Evolutionary conservation across 192 early-diverging fungal species (phyloP), one percentile per base, ranked within the genome.

Genomic region (Umbelopsis isabellina): DNA sequence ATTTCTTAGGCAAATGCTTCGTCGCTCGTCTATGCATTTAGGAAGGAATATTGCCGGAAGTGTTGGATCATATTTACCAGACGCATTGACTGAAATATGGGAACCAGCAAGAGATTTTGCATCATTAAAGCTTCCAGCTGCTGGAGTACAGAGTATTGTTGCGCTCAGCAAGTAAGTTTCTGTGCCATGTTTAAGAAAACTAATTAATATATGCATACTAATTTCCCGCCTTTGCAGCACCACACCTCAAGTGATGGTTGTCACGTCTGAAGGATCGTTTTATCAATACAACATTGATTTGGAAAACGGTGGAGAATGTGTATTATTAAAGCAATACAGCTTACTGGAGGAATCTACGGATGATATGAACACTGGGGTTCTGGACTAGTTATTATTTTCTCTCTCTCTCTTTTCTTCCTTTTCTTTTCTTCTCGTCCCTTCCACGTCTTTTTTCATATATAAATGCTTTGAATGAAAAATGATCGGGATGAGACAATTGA

Each of bases 31-130:
- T 51, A 82, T 85, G 72, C 83, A 80, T 76, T 73, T 80, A 74
- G 86, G 79, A 72, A 87, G 86, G 68, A 89, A 87, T 70, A 58
- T 93, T 50, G 90, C 94, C 16, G 91, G 90, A 23, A 91, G 88
- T 65, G 90, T 95, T 12, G 90, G 91, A 25, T 93, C 92, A 66
- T 90, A 94, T 71, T 85, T 98, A 49, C 97, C 97, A 7, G 91
- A 94, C 70, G 82, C 84, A 46, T 71, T 95, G 1, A 94, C 95
- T 4, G 95, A 97, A 67, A 95, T 98, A 64, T 97, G 92, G 91
- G 97, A 98, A 79, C 97, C 97, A 5, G 83, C 91, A 52, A 84
- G 98, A 10, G 94, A 99, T 77, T 99, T 97, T 83, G 95, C 95
- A 9, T 93, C 91, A 67, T 86, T 95, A 25, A 96, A 95, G 78